A percentile compares a stretch with the other conserved stretches of the same genome.
Conservation (phyloP, 352 stramenopile genomes). For the Globisporangium uncinulatum region DNA sequence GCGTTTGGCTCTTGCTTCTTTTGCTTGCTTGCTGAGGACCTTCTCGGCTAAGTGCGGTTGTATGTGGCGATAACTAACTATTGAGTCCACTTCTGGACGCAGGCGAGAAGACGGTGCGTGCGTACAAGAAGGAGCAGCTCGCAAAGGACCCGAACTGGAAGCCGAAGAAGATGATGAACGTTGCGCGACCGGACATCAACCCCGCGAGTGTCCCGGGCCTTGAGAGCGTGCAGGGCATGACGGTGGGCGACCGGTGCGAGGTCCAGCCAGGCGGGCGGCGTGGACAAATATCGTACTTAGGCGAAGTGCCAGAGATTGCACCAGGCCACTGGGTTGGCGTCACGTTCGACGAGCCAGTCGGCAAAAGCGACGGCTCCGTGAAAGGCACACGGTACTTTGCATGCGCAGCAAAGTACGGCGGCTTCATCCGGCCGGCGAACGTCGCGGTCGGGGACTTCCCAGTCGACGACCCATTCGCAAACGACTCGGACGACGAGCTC, state of each 20-base stretch:
- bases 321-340: slow-evolving; percentile 94
- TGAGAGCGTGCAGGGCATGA: slow-evolving; percentile 80
- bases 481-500: slow-evolving; percentile 75
- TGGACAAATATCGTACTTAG: slow-evolving; percentile 91
- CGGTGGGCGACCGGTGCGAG: slow-evolving; percentile 94
- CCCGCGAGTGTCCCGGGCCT: slow-evolving; percentile 40
- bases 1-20: neutral
- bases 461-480: slow-evolving; percentile 68
- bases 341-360: slow-evolving; percentile 95
- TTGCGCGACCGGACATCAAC: slow-evolving; percentile 15
- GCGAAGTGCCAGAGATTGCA: slow-evolving; percentile 88
- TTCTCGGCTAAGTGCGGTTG: neutral
- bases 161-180: slow-evolving; percentile 76
- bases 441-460: slow-evolving; percentile 93
- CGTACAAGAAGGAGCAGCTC: slow-evolving; percentile 95
- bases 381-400: slow-evolving; percentile 93
- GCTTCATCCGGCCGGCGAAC: slow-evolving; percentile 94
- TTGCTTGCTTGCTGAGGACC: neutral
- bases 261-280: slow-evolving; percentile 93
- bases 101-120: slow-evolving; percentile 95
- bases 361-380: slow-evolving; percentile 90
- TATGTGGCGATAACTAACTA: neutral
- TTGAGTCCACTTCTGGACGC: neutral
- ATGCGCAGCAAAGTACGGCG: slow-evolving; percentile 87
- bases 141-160: slow-evolving; percentile 95